These are phyloP conservation scores for Drechslera avenae DNA, from an alignment of 2,329 filamentous ascomycete genomes.

Conservation along the genomic window DNA sequence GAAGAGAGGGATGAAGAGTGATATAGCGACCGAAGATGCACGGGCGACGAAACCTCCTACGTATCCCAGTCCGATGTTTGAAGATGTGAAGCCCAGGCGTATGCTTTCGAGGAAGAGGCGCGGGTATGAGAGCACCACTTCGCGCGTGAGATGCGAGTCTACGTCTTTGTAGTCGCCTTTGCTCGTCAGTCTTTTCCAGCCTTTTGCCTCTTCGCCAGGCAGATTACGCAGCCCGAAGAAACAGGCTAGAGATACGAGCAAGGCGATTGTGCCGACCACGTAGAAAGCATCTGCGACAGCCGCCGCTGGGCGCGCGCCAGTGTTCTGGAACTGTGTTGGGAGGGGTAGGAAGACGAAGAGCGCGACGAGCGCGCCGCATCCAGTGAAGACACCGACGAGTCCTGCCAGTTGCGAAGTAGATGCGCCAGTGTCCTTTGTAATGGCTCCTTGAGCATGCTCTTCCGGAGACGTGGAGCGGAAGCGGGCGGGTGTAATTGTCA, in stretches of 20 bases:
- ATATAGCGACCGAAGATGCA: slow-evolving; percentile 92
- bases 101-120: slow-evolving; percentile 50
- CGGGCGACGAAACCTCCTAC: slow-evolving; percentile 93
- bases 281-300: slow-evolving; percentile 88
- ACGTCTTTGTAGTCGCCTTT: slow-evolving; percentile 30
- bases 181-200: slow-evolving; percentile 57
- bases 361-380: slow-evolving; percentile 86
- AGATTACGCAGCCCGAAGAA: slow-evolving; percentile 74
- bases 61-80: slow-evolving; percentile 84
- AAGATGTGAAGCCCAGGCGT: slow-evolving; percentile 72
- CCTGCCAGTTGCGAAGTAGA: slow-evolving; percentile 75
- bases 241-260: slow-evolving; percentile 75
- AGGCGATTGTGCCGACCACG: slow-evolving; percentile 74
- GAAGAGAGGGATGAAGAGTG: slow-evolving; percentile 90
- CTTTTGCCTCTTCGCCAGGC: slow-evolving; percentile 78
- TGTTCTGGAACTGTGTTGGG: slow-evolving; percentile 76
- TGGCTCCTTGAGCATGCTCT: slow-evolving; percentile 17
- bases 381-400: slow-evolving; percentile 89
- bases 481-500: slow-evolving; percentile 71
- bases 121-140: slow-evolving; percentile 62
- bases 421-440: slow-evolving; percentile 30
- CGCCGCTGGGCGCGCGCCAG: slow-evolving; percentile 72
- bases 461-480: slow-evolving; percentile 46
- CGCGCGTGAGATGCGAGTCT: slow-evolving; percentile 50
- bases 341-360: slow-evolving; percentile 83